Conservation (phyloP, 306 rosid genomes). For the Medicago truncatula region MtrunA17r5.0-ANR NC_053046.1:5033001-5033500, state of each 20-base stretch:
- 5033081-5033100: slow-evolving; percentile 59
- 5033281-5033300: background rate
- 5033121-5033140: slow-evolving; percentile 86
- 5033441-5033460: background rate
- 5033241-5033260: slow-evolving; percentile 62
- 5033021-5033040: slow-evolving; percentile 46
- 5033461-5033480: background rate
- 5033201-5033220: slow-evolving; percentile 76
- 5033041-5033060: slow-evolving; percentile 29
- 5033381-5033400: background rate
- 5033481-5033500: background rate
- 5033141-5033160: slow-evolving; percentile 54
- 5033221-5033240: slow-evolving; percentile 83
- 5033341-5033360: background rate
- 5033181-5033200: slow-evolving; percentile 54
- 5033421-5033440: background rate
- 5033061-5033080: slow-evolving; percentile 58
- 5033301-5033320: background rate
- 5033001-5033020: slow-evolving; percentile 46
- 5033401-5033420: background rate
- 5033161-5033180: background rate
- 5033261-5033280: slow-evolving; percentile 37
- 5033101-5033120: slow-evolving; percentile 92
- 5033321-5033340: background rate
- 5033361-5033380: background rate